A percentile compares a stretch with the other conserved stretches of the same genome.
phyloP scores from a whole-genome alignment of 2,329 filamentous ascomycete genomes.

The Sarocladiaceae sp. region DNA sequence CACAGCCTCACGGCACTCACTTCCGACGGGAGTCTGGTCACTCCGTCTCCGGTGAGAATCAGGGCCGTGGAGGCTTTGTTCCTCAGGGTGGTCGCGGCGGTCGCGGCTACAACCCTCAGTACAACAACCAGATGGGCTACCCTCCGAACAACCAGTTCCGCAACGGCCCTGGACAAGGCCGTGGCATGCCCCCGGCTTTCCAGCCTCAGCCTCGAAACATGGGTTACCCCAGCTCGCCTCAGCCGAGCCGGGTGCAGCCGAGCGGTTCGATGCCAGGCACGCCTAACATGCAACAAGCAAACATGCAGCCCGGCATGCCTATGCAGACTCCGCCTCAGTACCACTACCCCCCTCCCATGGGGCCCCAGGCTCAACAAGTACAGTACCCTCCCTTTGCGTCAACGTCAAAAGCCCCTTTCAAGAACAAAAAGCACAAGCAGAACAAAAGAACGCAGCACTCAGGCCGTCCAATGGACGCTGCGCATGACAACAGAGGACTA shows the following conservation, averaged over 20 bases:
- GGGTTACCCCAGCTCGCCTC: constrained; percentile 57
- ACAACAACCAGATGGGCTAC: constrained; percentile 41
- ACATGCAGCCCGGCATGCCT: constrained; percentile 53
- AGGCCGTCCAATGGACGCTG: constrained; percentile 32
- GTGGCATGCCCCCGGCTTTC: constrained; percentile 46
- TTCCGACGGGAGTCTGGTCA: constrained; percentile 83
- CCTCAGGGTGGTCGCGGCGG: constrained; percentile 44
- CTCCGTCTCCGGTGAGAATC: constrained; percentile 57
- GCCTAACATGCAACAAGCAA: constrained; percentile 61
- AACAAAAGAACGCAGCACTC: constrained; percentile 40
- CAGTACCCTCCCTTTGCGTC: constrained; percentile 37
- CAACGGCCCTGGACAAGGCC: constrained; percentile 42
- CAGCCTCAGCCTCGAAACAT: constrained; percentile 41
- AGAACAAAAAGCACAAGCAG: constrained; percentile 39
- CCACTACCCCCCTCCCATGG: constrained; percentile 53
- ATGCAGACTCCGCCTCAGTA: constrained; percentile 61
- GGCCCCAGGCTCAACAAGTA: constrained; percentile 61
- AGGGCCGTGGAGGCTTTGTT: constrained; percentile 49
- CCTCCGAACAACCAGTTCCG: constrained; percentile 39
- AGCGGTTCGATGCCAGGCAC: constrained; percentile 65
- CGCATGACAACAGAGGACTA: constrained; percentile 22
- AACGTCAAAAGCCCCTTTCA: constrained; percentile 2
- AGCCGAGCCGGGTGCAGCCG: constrained; percentile 58
- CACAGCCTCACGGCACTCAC: constrained; percentile 60
- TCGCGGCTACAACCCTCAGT: constrained; percentile 39